Conservation (phyloP, 495 filamentous ascomycete genomes). For the Ramalina intermedia region DNA sequence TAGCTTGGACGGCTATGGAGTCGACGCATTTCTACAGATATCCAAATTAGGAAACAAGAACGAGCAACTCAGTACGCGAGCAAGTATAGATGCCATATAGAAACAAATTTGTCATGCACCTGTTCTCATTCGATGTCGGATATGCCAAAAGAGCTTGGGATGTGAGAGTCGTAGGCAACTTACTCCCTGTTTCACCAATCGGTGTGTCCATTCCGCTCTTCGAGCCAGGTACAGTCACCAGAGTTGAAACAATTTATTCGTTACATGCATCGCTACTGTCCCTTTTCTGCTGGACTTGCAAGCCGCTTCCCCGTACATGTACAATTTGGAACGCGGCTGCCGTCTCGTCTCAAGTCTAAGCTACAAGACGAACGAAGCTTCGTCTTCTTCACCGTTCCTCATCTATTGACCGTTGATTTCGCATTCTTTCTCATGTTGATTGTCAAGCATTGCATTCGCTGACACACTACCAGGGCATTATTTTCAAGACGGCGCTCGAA, state of each 20-base stretch:
- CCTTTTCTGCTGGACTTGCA: too few relatives aligned
- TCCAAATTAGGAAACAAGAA: constrained; percentile 97
- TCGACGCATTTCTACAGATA: constrained; percentile 96
- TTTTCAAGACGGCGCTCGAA: background rate
- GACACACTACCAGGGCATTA: background rate
- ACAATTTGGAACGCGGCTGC: background rate
- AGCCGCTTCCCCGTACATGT: too few relatives aligned
- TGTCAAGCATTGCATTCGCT: too few relatives aligned
- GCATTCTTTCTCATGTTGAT: too few relatives aligned
- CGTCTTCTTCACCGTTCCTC: background rate
- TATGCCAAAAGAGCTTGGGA: background rate
- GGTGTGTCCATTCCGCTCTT: background rate
- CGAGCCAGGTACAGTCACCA: background rate
- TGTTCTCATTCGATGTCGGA: background rate
- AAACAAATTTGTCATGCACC: background rate
- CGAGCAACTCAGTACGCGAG: constrained; percentile 81
- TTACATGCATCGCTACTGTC: background rate
- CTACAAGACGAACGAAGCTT: background rate
- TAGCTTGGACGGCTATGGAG: constrained; percentile 88
- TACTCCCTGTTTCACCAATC: background rate
- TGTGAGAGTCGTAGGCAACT: background rate
- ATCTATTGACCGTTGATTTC: background rate
- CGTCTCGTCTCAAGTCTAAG: background rate
- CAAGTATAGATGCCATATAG: constrained; percentile 79
- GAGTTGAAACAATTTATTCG: background rate